Percentiles rank a stretch among this genome's conserved stretches.
These are phyloP conservation scores for Harringtonia aguacate DNA, from an alignment of 2,329 filamentous ascomycete species.

Conservation along the genomic window DNA sequence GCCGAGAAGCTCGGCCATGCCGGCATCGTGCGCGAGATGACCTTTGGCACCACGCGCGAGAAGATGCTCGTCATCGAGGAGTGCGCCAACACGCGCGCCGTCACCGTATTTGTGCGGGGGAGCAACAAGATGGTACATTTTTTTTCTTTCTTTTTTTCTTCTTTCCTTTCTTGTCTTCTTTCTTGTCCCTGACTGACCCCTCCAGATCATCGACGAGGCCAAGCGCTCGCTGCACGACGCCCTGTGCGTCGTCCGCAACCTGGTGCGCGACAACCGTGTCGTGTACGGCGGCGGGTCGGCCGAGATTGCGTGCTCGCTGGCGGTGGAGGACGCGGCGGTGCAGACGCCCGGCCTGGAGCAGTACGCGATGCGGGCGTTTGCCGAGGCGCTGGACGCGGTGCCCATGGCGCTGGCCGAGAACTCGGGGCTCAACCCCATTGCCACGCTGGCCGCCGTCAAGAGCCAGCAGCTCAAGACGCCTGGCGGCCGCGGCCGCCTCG, in stretches of 20 bases:
- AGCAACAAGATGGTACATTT: slow-evolving; percentile 93
- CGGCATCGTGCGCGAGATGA: slow-evolving; percentile 87
- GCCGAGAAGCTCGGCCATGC: slow-evolving; percentile 84
- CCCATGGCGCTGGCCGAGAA: slow-evolving; percentile 97
- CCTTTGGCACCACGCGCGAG: slow-evolving; percentile 92
- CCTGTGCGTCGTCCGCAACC: slow-evolving; percentile 91
- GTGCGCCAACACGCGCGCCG: slow-evolving; percentile 93
- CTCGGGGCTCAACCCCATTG: slow-evolving; percentile 89
- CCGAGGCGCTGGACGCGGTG: slow-evolving; percentile 84
- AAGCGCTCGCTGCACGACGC: slow-evolving; percentile 96
- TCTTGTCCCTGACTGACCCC: neutral
- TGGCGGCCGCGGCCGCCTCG: slow-evolving; percentile 50
- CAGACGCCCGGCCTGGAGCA: slow-evolving; percentile 96
- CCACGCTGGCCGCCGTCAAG: slow-evolving; percentile 90
- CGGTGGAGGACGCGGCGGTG: slow-evolving; percentile 88
- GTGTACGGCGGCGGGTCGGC: slow-evolving; percentile 96
- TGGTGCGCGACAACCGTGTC: slow-evolving; percentile 91
- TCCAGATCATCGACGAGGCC: slow-evolving; percentile 93
- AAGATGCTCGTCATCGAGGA: slow-evolving; percentile 99
- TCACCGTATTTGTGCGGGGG: slow-evolving; percentile 91
- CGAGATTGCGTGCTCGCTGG: slow-evolving; percentile 92
- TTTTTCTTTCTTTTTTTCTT: neutral
- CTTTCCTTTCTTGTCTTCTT: neutral
- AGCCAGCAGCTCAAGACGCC: slow-evolving; percentile 82
- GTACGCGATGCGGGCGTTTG: slow-evolving; percentile 97